These are phyloP conservation scores for Orbilia brochopaga DNA, from an alignment of 2,329 filamentous ascomycete species.

Conservation along the genomic window DNA sequence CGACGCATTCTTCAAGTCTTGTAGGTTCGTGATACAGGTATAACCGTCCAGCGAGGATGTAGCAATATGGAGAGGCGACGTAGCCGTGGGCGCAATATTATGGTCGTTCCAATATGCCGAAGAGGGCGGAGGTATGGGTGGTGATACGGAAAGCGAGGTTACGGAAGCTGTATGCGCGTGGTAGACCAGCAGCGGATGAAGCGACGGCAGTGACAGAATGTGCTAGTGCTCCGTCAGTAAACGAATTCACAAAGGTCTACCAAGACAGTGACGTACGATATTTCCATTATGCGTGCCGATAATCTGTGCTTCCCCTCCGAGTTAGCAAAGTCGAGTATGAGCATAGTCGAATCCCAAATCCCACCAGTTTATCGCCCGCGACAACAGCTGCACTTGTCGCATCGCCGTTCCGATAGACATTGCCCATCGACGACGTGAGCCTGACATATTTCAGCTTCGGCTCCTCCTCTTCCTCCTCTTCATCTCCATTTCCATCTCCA, in stretches of 20 bases:
- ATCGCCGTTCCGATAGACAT: slow-evolving; percentile 92
- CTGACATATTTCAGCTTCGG: slow-evolving; percentile 91
- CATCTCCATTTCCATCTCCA: slow-evolving; percentile 65
- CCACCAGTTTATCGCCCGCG: slow-evolving; percentile 94
- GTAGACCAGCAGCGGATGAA: slow-evolving; percentile 82
- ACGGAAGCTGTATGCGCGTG: slow-evolving; percentile 92
- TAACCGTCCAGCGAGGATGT: slow-evolving; percentile 96
- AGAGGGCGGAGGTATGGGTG: slow-evolving; percentile 71
- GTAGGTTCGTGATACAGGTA: slow-evolving; percentile 84
- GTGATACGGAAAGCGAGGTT: slow-evolving; percentile 87
- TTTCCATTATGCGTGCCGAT: slow-evolving; percentile 96
- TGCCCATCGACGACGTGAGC: slow-evolving; percentile 77
- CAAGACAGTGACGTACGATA: slow-evolving; percentile 69
- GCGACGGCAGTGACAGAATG: slow-evolving; percentile 79
- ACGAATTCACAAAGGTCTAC: not conserved
- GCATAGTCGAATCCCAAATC: slow-evolving; percentile 50
- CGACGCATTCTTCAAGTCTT: slow-evolving; percentile 84
- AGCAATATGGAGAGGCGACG: slow-evolving; percentile 72
- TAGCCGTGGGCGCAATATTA: slow-evolving; percentile 34
- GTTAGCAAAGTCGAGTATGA: slow-evolving; percentile 48
- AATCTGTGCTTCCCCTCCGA: slow-evolving; percentile 66
- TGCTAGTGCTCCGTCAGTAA: slow-evolving; percentile 66
- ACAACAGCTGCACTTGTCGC: slow-evolving; percentile 89
- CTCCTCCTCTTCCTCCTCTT: slow-evolving; percentile 85
- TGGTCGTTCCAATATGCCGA: slow-evolving; percentile 59